Evolutionary conservation across 2,329 filamentous ascomycete genomes (phyloP), one percentile per base, ranked within the genome.

Genomic region (Fusarium poae): DNA sequence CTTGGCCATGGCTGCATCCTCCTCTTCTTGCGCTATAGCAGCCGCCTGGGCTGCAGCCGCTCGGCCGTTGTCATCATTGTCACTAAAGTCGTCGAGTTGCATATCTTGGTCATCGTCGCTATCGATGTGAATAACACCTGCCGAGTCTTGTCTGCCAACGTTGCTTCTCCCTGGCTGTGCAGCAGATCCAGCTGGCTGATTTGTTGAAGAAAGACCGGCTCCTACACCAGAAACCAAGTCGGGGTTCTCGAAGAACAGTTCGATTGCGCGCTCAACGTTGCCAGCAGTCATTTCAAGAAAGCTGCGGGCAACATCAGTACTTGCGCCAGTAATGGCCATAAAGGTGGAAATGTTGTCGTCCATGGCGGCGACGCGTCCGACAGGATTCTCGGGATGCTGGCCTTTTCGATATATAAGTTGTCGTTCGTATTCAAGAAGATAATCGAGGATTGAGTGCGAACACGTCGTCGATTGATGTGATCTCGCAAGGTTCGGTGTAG

Each of bases 1-100:
- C 78, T 94, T 89, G 9, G 96, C 96, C 89, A 98, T 95, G 43
- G 92, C 94, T 53, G 93, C 94, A 75, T 99, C 96, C 74, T 97
- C 94, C 68, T 97, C 94, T 70, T 92, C 88, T 54, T 89, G 83
- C 18, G 86, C 88, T 39, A 84, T 80, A 3, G 76, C 76, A 6
- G 76, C 80, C 1, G 79, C 81, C 23, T 79, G 78, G 29, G 79
- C 79, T 6, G 77, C 79, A 6, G 81, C 80, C 20, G 81, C 81
- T 20, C 80, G 77, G 20, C 79, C 79, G 54, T 82, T 79, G 57
- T 79, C 79, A 57, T 78, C 75, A 18, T 78, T 76, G 23, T 80
- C 76, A 57, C 81, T 78, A 37, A 78, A 74, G 37, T 82, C 78
- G 49, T 79, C 78, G 43, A 80, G 70, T 64, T 75, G 80, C 75